Conservation (phyloP, 1,284 basidiomycete species). For the Leccinum fallax region DNA sequence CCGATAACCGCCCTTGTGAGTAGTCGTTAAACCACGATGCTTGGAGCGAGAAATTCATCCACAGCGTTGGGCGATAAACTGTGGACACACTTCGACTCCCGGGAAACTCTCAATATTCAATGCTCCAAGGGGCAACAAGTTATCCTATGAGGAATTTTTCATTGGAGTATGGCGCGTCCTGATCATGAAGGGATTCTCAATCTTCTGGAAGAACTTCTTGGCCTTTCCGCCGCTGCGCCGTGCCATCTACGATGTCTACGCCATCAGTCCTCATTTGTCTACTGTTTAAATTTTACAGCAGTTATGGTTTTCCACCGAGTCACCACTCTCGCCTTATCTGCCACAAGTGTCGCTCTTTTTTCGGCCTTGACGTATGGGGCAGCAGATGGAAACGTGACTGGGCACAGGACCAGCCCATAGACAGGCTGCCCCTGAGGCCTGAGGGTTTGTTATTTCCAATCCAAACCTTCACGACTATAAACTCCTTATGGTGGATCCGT, state of each 20-base stretch:
- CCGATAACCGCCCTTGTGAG: background rate
- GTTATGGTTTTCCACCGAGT: slow-evolving; percentile 25
- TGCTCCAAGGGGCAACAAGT: slow-evolving; percentile 3
- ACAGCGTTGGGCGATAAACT: background rate
- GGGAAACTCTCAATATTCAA: background rate
- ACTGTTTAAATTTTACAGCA: slow-evolving; percentile 11
- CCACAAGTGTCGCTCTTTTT: no score
- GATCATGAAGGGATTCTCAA: slow-evolving; percentile 16
- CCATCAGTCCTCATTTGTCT: slow-evolving; percentile 25
- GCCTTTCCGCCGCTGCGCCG: slow-evolving; percentile 13
- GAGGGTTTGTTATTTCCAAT: no score
- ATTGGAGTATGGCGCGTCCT: slow-evolving; percentile 30
- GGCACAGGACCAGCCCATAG: no score
- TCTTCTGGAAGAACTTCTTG: slow-evolving; percentile 14
- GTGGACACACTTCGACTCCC: background rate
- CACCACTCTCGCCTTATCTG: slow-evolving; percentile 24
- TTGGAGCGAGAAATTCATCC: background rate
- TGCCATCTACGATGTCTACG: slow-evolving; percentile 24
- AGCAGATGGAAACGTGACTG: no score
- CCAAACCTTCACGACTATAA: no score
- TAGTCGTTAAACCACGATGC: background rate
- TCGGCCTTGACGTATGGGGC: no score
- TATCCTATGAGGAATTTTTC: slow-evolving; percentile 17
- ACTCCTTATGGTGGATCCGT: no score
- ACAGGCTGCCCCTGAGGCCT: no score